A percentile compares a stretch with the other conserved stretches of the same genome.
These are phyloP conservation scores for Gonapodya sp. DNA, from an alignment of 192 early-diverging fungal genomes.

Conservation along the genomic window DNA sequence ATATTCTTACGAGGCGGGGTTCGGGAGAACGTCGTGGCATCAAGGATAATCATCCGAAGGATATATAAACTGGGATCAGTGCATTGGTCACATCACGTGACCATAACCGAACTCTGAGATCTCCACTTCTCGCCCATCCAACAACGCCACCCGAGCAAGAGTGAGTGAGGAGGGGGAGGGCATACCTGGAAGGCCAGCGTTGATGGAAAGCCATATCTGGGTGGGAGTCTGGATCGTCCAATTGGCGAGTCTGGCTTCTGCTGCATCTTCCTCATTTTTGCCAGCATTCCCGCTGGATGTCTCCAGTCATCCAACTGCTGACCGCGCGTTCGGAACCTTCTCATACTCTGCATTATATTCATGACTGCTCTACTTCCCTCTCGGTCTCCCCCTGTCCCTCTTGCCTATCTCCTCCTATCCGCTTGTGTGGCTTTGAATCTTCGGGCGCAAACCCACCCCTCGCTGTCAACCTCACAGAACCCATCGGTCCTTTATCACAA, in stretches of 20 bases:
- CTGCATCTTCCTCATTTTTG: neutral
- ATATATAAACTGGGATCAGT: neutral
- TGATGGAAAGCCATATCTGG: neutral
- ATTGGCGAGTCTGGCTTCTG: neutral
- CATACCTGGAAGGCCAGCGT: neutral
- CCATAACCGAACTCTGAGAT: neutral
- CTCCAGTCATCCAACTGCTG: neutral
- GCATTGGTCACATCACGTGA: neutral
- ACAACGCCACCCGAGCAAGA: neutral
- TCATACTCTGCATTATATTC: neutral
- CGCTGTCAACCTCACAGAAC: neutral
- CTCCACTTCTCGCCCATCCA: neutral
- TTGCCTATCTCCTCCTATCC: neutral
- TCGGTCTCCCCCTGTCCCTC: neutral
- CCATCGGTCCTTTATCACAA: neutral
- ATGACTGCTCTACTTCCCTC: neutral
- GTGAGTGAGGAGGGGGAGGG: neutral
- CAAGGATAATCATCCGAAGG: neutral
- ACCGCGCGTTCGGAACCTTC: neutral
- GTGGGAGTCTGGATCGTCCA: neutral
- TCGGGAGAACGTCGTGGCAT: constrained; percentile 1
- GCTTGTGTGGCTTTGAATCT: neutral
- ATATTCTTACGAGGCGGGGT: neutral
- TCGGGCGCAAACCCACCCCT: neutral
- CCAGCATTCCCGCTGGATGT: neutral